Evolutionary conservation across 2,329 filamentous ascomycete species (phyloP), one percentile per base, ranked within the genome.

Genomic region (Fusarium xyrophilum): DNA sequence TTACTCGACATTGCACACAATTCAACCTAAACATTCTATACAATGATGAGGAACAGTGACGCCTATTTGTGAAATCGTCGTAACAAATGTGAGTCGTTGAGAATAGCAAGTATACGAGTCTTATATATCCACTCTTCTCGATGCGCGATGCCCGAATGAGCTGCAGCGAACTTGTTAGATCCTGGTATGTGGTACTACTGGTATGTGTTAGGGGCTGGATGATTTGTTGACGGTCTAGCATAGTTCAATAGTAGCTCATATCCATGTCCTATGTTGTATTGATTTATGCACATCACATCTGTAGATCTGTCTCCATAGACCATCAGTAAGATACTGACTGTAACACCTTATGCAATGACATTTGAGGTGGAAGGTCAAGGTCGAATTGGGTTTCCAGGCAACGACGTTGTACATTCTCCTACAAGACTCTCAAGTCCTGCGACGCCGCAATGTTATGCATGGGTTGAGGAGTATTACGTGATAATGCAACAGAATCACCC

Each of bases 1-100:
- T 73, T 75, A 75, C 70, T 76, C 69, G 64, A 73, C 70, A 74
- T 77, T 76, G 74, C 70, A 75, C 68, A 67, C 59, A 39, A 35
- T 25, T 43, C 15, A 38, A 30, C 27, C n/a, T 40, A 25, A 7
- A 11, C n/a, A 32, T 40, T 25, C 23, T 23, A 58, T 11, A 21
- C 36, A 35, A 52, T 54, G 47, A 54, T 23, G 3, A 36, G n/a
- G 30, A 38, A 32, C 5, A 14, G 33, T 27, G 17, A 17, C 25
- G 21, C 13, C 23, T 25, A 25, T 25, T 19, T 50, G 17, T 15
- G 17, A 50, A 15, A 25, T 23, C n/a, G 14, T 8, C 14, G 38
- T 23, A 32, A 15, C 7, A 23, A 21, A 17, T 6, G 23, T 40
- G 15, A 40, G 28, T 3, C 11, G n/a, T 30, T 5, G 48, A 44